These are phyloP conservation scores for Xanthoparmelia taractica DNA, from an alignment of 495 filamentous ascomycete genomes.

Conservation along the genomic window DNA sequence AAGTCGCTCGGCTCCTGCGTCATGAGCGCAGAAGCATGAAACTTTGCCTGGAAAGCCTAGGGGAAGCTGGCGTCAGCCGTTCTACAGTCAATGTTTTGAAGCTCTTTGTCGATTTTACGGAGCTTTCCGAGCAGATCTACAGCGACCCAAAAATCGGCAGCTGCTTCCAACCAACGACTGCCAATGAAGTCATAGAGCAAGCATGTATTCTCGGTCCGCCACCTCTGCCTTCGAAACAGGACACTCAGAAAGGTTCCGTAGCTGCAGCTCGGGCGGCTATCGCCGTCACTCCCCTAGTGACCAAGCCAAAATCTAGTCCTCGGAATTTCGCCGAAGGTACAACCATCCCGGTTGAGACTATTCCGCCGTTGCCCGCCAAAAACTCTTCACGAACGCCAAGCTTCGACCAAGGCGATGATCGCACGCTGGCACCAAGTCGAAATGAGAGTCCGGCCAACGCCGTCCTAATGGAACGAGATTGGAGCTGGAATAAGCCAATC, in stretches of 20 bases:
- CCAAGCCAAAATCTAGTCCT: constrained; percentile 12
- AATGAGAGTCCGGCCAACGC: not conserved
- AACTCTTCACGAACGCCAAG: not conserved
- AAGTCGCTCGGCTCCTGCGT: constrained; percentile 16
- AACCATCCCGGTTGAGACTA: not conserved
- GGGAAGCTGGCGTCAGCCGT: constrained; percentile 7
- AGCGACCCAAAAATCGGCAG: constrained; percentile 20
- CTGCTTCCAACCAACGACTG: constrained; percentile 15
- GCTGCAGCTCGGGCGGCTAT: constrained; percentile 19
- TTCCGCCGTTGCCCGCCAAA: not conserved
- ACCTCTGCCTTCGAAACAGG: constrained; percentile 12
- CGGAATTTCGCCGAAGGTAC: not conserved
- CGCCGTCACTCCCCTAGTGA: constrained; percentile 15
- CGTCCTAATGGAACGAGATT: constrained; percentile 3
- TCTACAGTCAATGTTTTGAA: constrained; percentile 9
- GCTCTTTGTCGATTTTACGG: constrained; percentile 13
- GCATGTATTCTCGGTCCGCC: constrained; percentile 9
- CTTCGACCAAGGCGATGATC: constrained; percentile 1
- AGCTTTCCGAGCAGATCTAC: constrained; percentile 11
- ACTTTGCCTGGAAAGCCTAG: constrained; percentile 15
- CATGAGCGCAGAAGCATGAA: constrained; percentile 17
- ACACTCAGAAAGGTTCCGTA: constrained; percentile 16
- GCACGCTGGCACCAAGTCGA: constrained; percentile 11
- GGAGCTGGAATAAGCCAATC: constrained; percentile 12
- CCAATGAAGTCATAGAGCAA: constrained; percentile 17